Conservation (phyloP, 148 eudicot genomes). For the Silene uniflora region DNA sequence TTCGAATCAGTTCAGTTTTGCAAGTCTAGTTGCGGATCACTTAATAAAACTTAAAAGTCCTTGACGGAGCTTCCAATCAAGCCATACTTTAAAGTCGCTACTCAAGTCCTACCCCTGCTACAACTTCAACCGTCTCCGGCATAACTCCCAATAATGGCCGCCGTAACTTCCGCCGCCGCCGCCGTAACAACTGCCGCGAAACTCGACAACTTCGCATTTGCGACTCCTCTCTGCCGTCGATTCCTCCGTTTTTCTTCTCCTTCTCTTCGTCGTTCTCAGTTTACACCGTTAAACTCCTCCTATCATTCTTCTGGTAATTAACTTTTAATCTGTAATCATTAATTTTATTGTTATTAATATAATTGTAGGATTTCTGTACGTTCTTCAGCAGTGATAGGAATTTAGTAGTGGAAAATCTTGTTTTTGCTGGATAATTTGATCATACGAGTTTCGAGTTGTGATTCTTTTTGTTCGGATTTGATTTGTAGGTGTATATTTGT, state of each 20-base stretch:
- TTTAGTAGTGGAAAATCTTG: not conserved
- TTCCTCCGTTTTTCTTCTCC: constrained; percentile 26
- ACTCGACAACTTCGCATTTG: constrained; percentile 24
- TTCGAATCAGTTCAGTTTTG: too few relatives aligned
- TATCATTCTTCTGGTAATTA: constrained; percentile 30
- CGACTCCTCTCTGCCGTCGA: constrained; percentile 28
- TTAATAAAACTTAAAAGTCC: not conserved
- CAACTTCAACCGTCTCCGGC: constrained; percentile 1
- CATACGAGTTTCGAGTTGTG: not conserved
- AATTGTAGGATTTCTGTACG: not conserved
- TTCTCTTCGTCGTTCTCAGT: constrained; percentile 25
- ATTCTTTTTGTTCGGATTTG: not conserved
- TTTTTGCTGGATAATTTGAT: not conserved
- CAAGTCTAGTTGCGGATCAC: too few relatives aligned
- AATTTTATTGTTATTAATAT: not conserved
- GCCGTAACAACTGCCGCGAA: constrained; percentile 42
- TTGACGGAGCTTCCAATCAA: not conserved
- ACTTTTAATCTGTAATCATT: not conserved
- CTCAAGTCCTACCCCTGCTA: not conserved
- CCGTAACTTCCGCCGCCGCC: constrained; percentile 39
- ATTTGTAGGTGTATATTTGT: not conserved
- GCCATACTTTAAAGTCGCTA: constrained; percentile 14
- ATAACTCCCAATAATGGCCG: constrained; percentile 27
- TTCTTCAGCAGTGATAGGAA: not conserved
- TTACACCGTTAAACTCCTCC: constrained; percentile 32